phyloP scores from a whole-genome alignment of 441 rosid species.

The Croton laevigatus region DNA sequence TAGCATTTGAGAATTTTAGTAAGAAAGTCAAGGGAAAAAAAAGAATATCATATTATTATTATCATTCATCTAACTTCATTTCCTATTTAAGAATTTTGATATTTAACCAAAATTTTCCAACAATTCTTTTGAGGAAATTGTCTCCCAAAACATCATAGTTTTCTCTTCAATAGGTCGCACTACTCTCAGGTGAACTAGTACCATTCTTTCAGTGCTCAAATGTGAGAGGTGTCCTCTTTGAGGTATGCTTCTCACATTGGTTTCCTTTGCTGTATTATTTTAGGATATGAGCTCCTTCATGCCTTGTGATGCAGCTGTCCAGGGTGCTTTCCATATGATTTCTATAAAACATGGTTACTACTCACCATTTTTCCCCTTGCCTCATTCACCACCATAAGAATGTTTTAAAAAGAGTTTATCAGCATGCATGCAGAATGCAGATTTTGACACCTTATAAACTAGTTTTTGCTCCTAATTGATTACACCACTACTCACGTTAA shows the following conservation, averaged over 20 bases:
- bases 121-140: conserved; percentile 27
- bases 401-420: conserved; percentile 4
- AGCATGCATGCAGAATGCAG: conserved; percentile 1
- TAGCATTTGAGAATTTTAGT: conserved; percentile 50
- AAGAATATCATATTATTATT: conserved; percentile 5
- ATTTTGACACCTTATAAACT: background rate
- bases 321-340: conserved; percentile 1
- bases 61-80: conserved; percentile 25
- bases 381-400: conserved; percentile 7
- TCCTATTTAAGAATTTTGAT: conserved; percentile 22
- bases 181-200: conserved; percentile 38
- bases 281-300: conserved; percentile 27
- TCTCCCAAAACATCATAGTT: conserved; percentile 42
- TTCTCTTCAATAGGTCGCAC: conserved; percentile 37
- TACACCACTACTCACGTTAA: background rate
- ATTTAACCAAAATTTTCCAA: conserved; percentile 30
- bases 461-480: conserved; percentile 8
- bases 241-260: conserved; percentile 59
- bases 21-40: conserved; percentile 31
- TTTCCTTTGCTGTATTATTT: conserved; percentile 30
- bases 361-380: background rate
- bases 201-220: conserved; percentile 33
- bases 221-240: conserved; percentile 59
- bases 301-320: conserved; percentile 19
- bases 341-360: background rate